Base-by-base conservation (phyloP, 2,329 filamentous ascomycete species). In the Pseudogymnoascus sp. region DNA sequence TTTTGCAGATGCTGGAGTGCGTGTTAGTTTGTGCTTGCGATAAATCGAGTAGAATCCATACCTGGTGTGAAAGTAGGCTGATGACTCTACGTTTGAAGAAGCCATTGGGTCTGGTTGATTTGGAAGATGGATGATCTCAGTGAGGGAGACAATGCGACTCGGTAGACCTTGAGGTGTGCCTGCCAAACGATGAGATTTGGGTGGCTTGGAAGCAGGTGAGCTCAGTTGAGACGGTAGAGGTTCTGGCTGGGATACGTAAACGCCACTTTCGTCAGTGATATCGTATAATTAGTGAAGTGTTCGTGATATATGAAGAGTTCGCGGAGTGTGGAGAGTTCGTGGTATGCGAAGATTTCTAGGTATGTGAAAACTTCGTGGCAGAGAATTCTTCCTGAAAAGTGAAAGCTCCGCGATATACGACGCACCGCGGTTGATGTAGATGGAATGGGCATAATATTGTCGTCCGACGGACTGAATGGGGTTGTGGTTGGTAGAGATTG, bases 1-100 rank as follows among this genome's bases (percentile, higher is more conserved):
- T 59, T 64, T 61, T 52, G 61, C 59, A 61, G 52, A 65, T 55
- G 62, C 65, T 62, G 62, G 62, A 5, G 31, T 41, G 38, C 59
- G 28, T 16, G 64, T 25, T 38, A 64, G 49, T 14, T 14, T 55
- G 28, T 35, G 49, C 49, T 14, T 55, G 16, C 2, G 16, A 18
- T 1, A 1, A 18, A 33, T 16, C 0, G 28, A 33, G n/a, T 55
- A 14, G 4, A 55, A 6, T 1, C 28, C n/a, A 33, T 33, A 55
- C 49, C 49, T 55, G 28, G 49, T 55, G 16, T 55, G 28, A 9
- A 55, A 55, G 3, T 55, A 55, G 16, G 16, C 28, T 8, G 28
- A 55, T 14, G 49, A 55, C 28, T 55, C 14, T 12, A 31, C n/a
- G 16, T 55, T 9, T 33, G 49, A 28, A 8, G 14, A 55, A 21